Evolutionary conservation across 257 asterid genomes (phyloP).

Genomic region (Echium plantagineum): DNA sequence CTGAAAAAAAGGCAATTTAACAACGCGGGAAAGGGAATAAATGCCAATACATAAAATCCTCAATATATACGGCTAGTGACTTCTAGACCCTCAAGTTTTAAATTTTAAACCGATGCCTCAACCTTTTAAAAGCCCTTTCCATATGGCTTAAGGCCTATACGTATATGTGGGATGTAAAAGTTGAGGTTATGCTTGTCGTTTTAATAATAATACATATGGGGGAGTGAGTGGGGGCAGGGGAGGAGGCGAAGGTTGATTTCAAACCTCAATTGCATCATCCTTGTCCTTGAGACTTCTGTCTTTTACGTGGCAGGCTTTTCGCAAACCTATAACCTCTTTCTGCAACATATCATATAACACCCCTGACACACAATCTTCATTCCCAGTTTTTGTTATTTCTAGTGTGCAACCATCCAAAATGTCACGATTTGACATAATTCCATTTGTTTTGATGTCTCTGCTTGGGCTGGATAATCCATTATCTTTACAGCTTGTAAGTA

Average conservation of each 20-base stretch:
- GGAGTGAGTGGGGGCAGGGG: too few species aligned
- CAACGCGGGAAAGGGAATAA: neutral
- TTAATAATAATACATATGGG: conserved; percentile 1
- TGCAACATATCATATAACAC: conserved; percentile 74
- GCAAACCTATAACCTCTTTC: conserved; percentile 70
- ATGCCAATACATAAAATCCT: neutral
- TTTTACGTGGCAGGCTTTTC: conserved; percentile 70
- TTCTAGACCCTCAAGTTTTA: too few species aligned
- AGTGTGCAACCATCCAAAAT: conserved; percentile 25
- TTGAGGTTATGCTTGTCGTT: too few species aligned
- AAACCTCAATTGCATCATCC: conserved; percentile 84
- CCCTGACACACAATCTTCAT: conserved; percentile 68
- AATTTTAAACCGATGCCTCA: conserved; percentile 23
- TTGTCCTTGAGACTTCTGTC: conserved; percentile 76
- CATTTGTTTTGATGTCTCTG: conserved; percentile 32
- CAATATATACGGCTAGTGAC: too few species aligned
- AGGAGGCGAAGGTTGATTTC: neutral
- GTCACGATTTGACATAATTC: conserved; percentile 24
- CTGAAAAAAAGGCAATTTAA: conserved; percentile 27
- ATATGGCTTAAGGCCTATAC: too few species aligned
- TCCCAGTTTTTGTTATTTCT: conserved; percentile 35
- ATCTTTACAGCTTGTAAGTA: conserved; percentile 24
- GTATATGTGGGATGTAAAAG: too few species aligned
- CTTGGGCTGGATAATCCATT: conserved; percentile 9
- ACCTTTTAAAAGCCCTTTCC: conserved; percentile 36